Base-by-base conservation (phyloP, 192 early-diverging fungal genomes). In the Coemansia sp. region DNA sequence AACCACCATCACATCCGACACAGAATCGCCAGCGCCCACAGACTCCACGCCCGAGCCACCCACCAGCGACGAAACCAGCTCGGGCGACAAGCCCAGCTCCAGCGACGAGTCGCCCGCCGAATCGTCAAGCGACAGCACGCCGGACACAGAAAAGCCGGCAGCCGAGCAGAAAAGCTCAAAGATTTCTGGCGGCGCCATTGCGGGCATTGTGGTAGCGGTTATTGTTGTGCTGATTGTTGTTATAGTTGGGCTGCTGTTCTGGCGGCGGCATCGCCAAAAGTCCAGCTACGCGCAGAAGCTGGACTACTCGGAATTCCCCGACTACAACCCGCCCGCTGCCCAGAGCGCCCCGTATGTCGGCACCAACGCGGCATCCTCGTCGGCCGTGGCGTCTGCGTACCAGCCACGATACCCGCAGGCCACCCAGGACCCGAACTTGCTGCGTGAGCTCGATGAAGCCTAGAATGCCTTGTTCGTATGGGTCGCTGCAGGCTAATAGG, bases 191-290 rank as follows among this genome's bases (percentile, higher is more conserved):
- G 71, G 71, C 0, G 65, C 65, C 4, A 75, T 75, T 45, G 65
- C 61, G 0, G 71, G 71, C 11, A 68, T 75, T 23, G 71, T 68
- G 0, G 53, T 68, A 15, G 72, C 57, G 6, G 65, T 32, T 8
- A 32, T 65, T 6, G 53, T 65, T 0, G 14, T 68, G 42, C 43
- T 62, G 5, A 37, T 60, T 11, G 62, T 53, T 12, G 34, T 30
- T 0, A 40, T 64, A 0, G 20, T 59, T 3, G 66, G 62, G 12
- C 56, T 58, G 2, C 31, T 76, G 72, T 76, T 76, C 46, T 76
- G 72, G 72, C 61, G 72, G 26, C 58, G 72, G 6, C 66, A 69
- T 41, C 38, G 58, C 50, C 66, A 76, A 26, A 69, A 69, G 58
- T 51, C 66, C 3, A 56, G 61, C 58, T 67, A 62, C n/a, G 47